phyloP scores from a whole-genome alignment of 2,329 filamentous ascomycete species.

The Fusarium armeniacum region DNA sequence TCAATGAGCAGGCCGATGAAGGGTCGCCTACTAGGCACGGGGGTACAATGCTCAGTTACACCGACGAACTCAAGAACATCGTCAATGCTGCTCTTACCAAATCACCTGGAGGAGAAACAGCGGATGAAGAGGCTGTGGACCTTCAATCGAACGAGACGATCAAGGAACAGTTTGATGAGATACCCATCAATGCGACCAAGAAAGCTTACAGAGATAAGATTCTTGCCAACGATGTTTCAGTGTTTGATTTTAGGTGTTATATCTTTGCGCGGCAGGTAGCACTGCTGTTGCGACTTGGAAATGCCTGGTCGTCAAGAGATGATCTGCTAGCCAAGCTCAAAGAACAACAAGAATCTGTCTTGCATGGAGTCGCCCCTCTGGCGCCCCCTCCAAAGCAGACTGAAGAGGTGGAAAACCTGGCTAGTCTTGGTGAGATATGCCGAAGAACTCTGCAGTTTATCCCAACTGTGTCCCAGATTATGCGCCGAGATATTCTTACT shows the following conservation, averaged over 20 bases:
- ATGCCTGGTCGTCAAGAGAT: slow-evolving; percentile 73
- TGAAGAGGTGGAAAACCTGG: slow-evolving; percentile 79
- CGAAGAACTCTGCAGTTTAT: slow-evolving; percentile 87
- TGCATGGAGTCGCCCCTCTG: slow-evolving; percentile 69
- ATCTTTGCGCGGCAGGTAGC: slow-evolving; percentile 91
- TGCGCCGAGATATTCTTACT: slow-evolving; percentile 82
- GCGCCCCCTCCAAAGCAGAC: slow-evolving; percentile 63
- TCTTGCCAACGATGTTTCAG: slow-evolving; percentile 91
- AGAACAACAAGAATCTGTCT: slow-evolving; percentile 71
- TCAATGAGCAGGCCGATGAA: slow-evolving; percentile 77
- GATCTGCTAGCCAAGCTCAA: slow-evolving; percentile 73
- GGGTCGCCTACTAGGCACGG: slow-evolving; percentile 75
- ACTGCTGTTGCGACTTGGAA: slow-evolving; percentile 85
- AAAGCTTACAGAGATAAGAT: slow-evolving; percentile 95
- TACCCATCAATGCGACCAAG: slow-evolving; percentile 72
- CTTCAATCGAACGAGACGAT: slow-evolving; percentile 61
- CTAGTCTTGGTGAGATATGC: slow-evolving; percentile 88
- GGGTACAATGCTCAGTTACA: slow-evolving; percentile 78
- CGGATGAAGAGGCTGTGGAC: slow-evolving; percentile 63
- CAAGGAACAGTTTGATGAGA: slow-evolving; percentile 65
- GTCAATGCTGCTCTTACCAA: slow-evolving; percentile 66
- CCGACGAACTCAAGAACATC: slow-evolving; percentile 77
- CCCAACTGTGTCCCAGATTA: slow-evolving; percentile 80
- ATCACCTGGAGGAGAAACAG: slow-evolving; percentile 50
- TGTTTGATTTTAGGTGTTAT: slow-evolving; percentile 96